Evolutionary conservation across 2,329 filamentous ascomycete species (phyloP), one percentile per base, ranked within the genome.

Genomic region (Aspergillus flavus): DNA sequence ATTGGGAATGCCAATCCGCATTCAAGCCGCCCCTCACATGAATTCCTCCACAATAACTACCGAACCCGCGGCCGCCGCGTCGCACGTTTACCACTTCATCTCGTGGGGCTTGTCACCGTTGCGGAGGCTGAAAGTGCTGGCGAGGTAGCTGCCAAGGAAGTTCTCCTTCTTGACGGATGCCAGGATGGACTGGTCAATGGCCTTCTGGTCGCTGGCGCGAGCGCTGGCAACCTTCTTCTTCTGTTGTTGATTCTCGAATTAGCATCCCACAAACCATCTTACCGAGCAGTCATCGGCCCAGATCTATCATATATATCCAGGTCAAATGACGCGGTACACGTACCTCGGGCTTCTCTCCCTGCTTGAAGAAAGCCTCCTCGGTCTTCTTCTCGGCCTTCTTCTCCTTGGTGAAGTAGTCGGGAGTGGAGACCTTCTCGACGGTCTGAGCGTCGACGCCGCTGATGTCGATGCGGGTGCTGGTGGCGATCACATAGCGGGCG

Each of bases 61-160:
- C 75, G 75, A 76, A 76, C 76, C 76, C 74, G 72, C 75, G 74
- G 75, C 76, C 71, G 71, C 73, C 72, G 69, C 74, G 69, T 69
- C 66, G 66, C 72, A 72, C 72, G 76, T 89, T 85, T 97, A 99
- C 89, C 94, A 99, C 86, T 92, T 92, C 95, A 99, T 98, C 90
- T 96, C 92, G 87, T 99, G 95, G 85, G 95, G 95, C 91, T 94
- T 94, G 89, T 99, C 94, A 80, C 95, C 95, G 88, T 94, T 97
- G 86, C 94, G 92, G 84, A 99, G 90, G 89, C 92, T 96, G 92
- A 99, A 99, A 81, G 91, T 93, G 84, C 91, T 92, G 80, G 88
- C 88, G 77, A 99, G 92, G 89, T 99, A 99, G 86, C 90, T 92
- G 81, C 89, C 84, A 77, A 99, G 91, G 84, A 94, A 86, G 75